A percentile compares a stretch with the other conserved stretches of the same genome.
These are phyloP conservation scores for Dioszegia hungarica DNA, from an alignment of 768 basidiomycete genomes.

Conservation along the genomic window DNA sequence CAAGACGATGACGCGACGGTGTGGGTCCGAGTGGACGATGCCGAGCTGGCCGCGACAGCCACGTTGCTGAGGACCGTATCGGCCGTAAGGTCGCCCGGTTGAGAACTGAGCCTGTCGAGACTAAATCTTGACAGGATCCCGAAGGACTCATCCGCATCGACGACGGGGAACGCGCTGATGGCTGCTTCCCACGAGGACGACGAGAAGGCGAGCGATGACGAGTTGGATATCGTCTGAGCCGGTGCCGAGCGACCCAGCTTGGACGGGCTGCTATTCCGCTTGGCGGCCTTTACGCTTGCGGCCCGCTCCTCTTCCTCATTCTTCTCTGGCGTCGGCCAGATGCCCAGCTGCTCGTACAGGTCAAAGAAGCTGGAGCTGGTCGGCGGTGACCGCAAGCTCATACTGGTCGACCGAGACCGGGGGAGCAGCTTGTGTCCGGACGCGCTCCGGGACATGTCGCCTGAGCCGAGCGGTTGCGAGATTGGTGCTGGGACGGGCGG, in stretches of 20 bases:
- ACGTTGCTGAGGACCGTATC: background rate
- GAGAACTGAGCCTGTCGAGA: background rate
- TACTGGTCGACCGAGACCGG: conserved; percentile 37
- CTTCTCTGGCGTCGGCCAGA: conserved; percentile 39
- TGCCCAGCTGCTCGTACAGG: conserved; percentile 45
- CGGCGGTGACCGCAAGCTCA: conserved; percentile 39
- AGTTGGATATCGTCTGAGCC: conserved; percentile 7
- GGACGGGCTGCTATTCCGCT: background rate
- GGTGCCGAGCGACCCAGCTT: background rate
- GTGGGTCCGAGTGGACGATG: background rate
- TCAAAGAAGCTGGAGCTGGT: conserved; percentile 45
- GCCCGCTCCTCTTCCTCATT: conserved; percentile 2
- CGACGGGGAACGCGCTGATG: conserved; percentile 29
- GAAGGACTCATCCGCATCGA: conserved; percentile 5
- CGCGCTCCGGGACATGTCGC: conserved; percentile 13
- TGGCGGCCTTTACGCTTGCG: background rate
- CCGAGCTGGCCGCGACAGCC: background rate
- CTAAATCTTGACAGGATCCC: background rate
- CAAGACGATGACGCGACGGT: background rate
- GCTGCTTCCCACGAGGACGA: conserved; percentile 33
- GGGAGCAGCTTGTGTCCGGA: conserved; percentile 21
- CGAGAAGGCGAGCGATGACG: conserved; percentile 22
- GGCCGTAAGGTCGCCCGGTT: background rate
- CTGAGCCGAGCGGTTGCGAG: conserved; percentile 11
- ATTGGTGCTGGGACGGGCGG: conserved; percentile 14